phyloP scores from a whole-genome alignment of 108 stramenopile genomes.

The Aureococcus anophagefferens region DNA sequence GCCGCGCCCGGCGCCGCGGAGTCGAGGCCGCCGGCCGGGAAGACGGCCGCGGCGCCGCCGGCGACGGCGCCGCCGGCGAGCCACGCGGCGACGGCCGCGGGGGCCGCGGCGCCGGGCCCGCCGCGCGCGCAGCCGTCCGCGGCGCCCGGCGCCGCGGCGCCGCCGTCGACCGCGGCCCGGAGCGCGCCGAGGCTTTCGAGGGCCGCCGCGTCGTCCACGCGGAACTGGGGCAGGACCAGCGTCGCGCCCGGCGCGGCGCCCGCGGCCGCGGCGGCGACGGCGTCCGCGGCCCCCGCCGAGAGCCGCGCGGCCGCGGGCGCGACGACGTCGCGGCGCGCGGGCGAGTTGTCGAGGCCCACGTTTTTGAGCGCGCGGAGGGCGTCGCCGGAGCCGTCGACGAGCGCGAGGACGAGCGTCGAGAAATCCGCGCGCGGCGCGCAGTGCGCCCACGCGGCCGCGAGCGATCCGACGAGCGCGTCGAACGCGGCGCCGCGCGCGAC shows the following conservation, averaged over 20 bases:
- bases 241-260: background rate
- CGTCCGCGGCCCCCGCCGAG: background rate
- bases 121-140: too few relatives aligned
- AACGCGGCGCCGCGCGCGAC: background rate
- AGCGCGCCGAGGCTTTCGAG: too few relatives aligned
- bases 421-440: background rate
- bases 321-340: background rate
- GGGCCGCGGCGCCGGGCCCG: too few relatives aligned
- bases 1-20: background rate
- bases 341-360: background rate
- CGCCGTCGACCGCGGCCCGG: too few relatives aligned
- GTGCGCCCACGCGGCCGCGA: too few relatives aligned
- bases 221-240: background rate
- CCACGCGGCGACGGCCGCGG: background rate
- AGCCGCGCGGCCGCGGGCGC: background rate
- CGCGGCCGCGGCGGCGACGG: background rate
- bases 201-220: too few relatives aligned
- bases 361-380: background rate
- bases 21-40: background rate
- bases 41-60: background rate
- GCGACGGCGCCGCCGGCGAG: background rate
- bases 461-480: too few relatives aligned
- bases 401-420: background rate
- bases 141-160: too few relatives aligned
- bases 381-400: background rate